These are phyloP conservation scores for Backusella sp. DNA, from an alignment of 192 early-diverging fungal species.

Conservation along the genomic window DNA sequence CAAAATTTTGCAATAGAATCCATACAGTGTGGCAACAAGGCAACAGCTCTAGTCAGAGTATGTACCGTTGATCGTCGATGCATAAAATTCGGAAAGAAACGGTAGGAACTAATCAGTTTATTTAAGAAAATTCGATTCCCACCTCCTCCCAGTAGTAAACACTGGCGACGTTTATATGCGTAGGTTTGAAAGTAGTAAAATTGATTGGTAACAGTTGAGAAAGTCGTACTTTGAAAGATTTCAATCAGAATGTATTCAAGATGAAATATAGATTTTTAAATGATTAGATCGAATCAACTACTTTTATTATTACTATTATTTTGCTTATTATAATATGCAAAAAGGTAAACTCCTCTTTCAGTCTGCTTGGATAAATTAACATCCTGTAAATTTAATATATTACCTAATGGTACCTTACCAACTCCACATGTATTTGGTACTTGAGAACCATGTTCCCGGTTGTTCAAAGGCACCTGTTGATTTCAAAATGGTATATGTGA, in stretches of 20 bases:
- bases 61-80: too few relatives aligned
- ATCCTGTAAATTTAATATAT: background rate
- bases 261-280: background rate
- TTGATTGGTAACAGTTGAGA: too few relatives aligned
- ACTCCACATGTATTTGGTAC: background rate
- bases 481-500: background rate
- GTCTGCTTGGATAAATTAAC: background rate
- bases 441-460: background rate
- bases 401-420: background rate
- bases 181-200: too few relatives aligned
- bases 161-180: too few relatives aligned
- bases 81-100: too few relatives aligned
- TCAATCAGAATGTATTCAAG: background rate
- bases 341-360: background rate
- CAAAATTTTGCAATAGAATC: too few relatives aligned
- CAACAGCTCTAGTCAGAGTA: too few relatives aligned
- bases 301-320: background rate
- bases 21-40: too few relatives aligned
- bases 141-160: too few relatives aligned
- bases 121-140: too few relatives aligned
- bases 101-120: too few relatives aligned
- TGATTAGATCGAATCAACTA: background rate
- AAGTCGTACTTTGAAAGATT: too few relatives aligned
- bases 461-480: background rate
- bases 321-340: background rate